Percentiles rank a stretch among this genome's conserved stretches.
Evolutionary conservation across 768 basidiomycete genomes (phyloP).

Genomic region (Tubosaeta sp.): DNA sequence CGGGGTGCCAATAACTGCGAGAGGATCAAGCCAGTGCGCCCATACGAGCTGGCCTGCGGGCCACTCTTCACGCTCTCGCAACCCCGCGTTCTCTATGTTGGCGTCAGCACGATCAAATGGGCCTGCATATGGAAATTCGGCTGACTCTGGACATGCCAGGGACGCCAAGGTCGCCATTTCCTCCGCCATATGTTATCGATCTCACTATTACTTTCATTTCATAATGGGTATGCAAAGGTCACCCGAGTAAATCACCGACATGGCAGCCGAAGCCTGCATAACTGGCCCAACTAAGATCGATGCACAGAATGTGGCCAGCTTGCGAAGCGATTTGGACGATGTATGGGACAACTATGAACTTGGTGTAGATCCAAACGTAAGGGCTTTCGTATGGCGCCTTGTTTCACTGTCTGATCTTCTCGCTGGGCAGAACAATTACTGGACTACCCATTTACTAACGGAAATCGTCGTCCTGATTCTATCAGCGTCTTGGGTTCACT

Average conservation of each 20-base stretch:
- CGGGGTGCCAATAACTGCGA: too few relatives aligned
- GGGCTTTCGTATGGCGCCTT: neutral
- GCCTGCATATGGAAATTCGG: too few relatives aligned
- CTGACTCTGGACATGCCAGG: too few relatives aligned
- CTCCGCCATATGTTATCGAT: neutral
- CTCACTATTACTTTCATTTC: neutral
- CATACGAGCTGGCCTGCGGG: too few relatives aligned
- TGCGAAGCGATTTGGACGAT: conserved; percentile 25
- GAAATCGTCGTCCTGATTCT: too few relatives aligned
- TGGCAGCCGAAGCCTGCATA: neutral
- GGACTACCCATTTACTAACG: conserved; percentile 28
- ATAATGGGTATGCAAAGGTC: neutral
- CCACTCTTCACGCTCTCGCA: too few relatives aligned
- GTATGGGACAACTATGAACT: conserved; percentile 26
- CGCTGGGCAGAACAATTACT: conserved; percentile 25
- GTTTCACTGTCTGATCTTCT: neutral
- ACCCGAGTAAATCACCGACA: neutral
- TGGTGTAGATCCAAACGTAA: conserved; percentile 25
- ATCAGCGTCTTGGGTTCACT: too few relatives aligned
- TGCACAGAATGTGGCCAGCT: conserved; percentile 25
- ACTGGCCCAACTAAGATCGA: conserved; percentile 17
- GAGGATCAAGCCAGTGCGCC: too few relatives aligned
- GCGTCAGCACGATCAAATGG: too few relatives aligned
- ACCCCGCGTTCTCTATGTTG: too few relatives aligned
- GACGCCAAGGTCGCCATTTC: neutral